Evolutionary conservation across 768 basidiomycete genomes (phyloP), one percentile per base, ranked within the genome.

Genomic region (Phlebiopsis gigantea): DNA sequence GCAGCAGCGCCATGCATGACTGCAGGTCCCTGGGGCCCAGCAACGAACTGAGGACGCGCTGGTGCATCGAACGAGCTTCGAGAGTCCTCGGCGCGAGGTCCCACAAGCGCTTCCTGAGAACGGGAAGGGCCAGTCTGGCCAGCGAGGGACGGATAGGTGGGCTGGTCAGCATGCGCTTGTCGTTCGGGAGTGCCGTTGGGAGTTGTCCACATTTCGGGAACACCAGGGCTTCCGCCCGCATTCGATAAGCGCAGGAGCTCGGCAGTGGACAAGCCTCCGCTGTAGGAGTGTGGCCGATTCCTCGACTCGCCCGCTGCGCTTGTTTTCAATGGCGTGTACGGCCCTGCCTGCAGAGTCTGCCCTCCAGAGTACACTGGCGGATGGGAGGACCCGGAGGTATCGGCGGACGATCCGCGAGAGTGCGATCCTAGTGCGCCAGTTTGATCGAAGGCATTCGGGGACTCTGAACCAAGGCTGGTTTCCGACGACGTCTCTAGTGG

Each of bases 381-480:
- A 58, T 81, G 85, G 55, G 82, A 81, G 65, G 82, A 83, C 48
- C 78, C 75, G 26, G 84, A 79, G 29, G 85, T 86, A 71, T 90
- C 89, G 60, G 85, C 83, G n/a, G 90, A 90, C 25, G 88, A 90
- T 52, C 86, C 90, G 54, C 89, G 83, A 60, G 89, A 90, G 70
- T 90, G 89, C 60, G 85, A 84, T 19, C 63, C 55, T 26, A 81
- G 77, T 53, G 73, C 77, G 63, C 84, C 82, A 58, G 80, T 79
- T 69, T 86, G 84, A 61, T 88, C 86, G 59, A 83, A 79, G 44
- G 79, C 72, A 53, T 84, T 81, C 19, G 88, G 86, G 31, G 88
- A 88, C 48, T 61, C 34, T 1, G 88, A 90, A 63, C 82, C 85
- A 48, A 83, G 74, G 67, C 88, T 90, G 52, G 82, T 77, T 65